Evolutionary conservation across 345 rosid genomes (phyloP).

Genomic region (Eucalyptus tenuipes): DNA sequence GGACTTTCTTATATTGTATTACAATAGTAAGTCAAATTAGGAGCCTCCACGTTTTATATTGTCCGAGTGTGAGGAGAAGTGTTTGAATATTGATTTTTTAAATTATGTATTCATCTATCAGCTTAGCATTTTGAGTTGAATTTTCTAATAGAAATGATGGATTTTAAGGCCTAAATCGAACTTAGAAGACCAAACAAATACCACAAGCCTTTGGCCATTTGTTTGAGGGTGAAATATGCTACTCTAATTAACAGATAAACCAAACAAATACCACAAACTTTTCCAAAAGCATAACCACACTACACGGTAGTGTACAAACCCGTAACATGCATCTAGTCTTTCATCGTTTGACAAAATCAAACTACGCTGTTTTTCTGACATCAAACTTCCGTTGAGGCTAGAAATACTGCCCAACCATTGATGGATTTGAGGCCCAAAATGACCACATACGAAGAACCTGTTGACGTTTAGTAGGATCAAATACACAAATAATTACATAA

Average conservation of each 20-base stretch:
- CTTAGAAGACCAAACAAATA: neutral
- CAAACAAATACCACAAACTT: neutral
- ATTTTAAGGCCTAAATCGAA: neutral
- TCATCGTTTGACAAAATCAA: neutral
- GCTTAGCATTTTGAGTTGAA: neutral
- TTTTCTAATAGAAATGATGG: neutral
- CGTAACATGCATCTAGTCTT: neutral
- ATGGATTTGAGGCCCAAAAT: neutral
- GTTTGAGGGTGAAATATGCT: neutral
- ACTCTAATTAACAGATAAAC: neutral
- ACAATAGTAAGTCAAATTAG: neutral
- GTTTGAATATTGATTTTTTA: neutral
- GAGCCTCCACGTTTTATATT: neutral
- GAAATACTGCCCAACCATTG: neutral
- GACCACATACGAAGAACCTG: neutral
- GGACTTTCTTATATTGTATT: too few relatives aligned
- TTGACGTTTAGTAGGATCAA: neutral
- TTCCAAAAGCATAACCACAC: neutral
- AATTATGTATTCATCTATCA: too few relatives aligned
- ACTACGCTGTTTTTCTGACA: neutral
- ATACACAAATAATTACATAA: neutral
- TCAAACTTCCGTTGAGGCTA: neutral
- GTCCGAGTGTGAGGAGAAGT: neutral
- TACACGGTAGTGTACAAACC: neutral
- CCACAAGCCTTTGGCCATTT: neutral